phyloP scores from a whole-genome alignment of 2,329 filamentous ascomycete species.

The Colletotrichum falcatum region DNA sequence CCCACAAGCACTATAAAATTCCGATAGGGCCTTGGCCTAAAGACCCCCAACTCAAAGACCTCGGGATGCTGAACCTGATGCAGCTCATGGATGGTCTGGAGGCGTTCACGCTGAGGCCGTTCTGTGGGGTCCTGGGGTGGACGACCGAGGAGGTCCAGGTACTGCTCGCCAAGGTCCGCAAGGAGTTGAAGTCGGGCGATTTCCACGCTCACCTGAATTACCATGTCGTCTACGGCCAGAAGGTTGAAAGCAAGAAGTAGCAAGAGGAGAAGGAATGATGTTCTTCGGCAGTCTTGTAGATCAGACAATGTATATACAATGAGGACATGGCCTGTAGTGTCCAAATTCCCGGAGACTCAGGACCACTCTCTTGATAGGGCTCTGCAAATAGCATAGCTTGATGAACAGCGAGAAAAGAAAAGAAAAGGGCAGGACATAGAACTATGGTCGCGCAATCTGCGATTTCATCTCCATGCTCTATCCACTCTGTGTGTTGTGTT shows the following conservation, averaged over 20 bases:
- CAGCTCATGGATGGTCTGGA: background rate
- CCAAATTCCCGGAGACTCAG: too few species aligned
- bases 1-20: background rate
- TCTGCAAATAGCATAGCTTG: too few species aligned
- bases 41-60: background rate
- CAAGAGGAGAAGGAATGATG: too few species aligned
- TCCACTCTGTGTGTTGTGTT: too few species aligned
- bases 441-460: too few species aligned
- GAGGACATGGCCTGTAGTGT: too few species aligned
- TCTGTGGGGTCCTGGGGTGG: background rate
- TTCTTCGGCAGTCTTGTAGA: too few species aligned
- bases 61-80: background rate
- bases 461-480: too few species aligned
- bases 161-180: background rate
- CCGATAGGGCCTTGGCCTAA: background rate
- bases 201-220: background rate
- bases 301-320: too few species aligned
- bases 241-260: background rate
- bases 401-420: too few species aligned
- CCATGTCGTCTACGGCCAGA: background rate
- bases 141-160: background rate
- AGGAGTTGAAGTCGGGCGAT: background rate
- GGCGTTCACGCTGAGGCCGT: background rate
- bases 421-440: too few species aligned
- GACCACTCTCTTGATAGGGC: too few species aligned